These are phyloP conservation scores for Bryum argenteum DNA, from an alignment of 225 moss, liverwort and hornwort genomes.

Conservation along the genomic window DNA sequence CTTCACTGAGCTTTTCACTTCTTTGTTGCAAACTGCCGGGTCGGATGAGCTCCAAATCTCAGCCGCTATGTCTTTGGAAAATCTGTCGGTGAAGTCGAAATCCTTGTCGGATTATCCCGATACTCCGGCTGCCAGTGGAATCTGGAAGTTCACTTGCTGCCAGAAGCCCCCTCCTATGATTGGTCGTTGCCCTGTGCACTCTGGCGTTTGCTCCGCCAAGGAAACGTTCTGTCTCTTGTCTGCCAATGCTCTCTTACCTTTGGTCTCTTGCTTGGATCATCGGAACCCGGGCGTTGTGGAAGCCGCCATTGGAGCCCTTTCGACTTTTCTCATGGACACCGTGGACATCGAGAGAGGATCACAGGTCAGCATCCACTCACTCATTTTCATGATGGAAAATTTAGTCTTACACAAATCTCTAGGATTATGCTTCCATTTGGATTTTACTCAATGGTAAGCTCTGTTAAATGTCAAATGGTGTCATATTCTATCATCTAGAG, in stretches of 20 bases:
- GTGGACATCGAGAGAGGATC: slow-evolving; percentile 64
- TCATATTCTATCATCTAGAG: background rate
- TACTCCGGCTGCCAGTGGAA: slow-evolving; percentile 19
- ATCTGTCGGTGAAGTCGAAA: slow-evolving; percentile 56
- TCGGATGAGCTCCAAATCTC: slow-evolving; percentile 83
- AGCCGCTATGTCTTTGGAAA: slow-evolving; percentile 68
- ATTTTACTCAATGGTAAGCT: background rate
- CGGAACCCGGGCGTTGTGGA: slow-evolving; percentile 56
- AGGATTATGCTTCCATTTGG: background rate
- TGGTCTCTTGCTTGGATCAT: slow-evolving; percentile 63
- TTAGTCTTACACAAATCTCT: background rate
- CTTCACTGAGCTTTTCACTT: slow-evolving; percentile 70
- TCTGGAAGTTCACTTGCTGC: slow-evolving; percentile 39
- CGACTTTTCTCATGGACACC: slow-evolving; percentile 58
- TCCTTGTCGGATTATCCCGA: slow-evolving; percentile 59
- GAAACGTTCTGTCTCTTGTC: slow-evolving; percentile 51
- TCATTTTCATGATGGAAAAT: no score
- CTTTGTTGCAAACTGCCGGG: slow-evolving; percentile 60
- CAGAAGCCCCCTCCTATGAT: slow-evolving; percentile 38
- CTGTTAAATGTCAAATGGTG: background rate
- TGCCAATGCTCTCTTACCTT: slow-evolving; percentile 51
- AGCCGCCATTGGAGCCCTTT: slow-evolving; percentile 64
- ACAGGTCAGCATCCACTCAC: slow-evolving; percentile 28
- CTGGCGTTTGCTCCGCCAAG: slow-evolving; percentile 51
- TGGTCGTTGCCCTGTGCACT: slow-evolving; percentile 59